Percentiles rank a stretch among this genome's conserved stretches.
phyloP scores from a whole-genome alignment of 345 rosid genomes.

The Populus davidiana region DNA sequence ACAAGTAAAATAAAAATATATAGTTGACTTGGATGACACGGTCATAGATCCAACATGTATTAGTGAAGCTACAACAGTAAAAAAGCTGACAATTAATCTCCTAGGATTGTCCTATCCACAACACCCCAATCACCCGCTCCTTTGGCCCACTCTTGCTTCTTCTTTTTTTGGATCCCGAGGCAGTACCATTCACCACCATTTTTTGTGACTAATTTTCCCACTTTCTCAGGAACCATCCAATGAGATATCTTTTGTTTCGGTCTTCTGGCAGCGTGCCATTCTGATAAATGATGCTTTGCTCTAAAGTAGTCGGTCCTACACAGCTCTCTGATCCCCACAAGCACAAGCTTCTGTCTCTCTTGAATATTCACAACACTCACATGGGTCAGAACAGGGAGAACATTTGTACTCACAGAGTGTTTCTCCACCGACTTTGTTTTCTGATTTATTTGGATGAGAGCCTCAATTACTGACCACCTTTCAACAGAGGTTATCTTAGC shows the following conservation, averaged over 20 bases:
- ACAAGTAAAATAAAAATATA: neutral
- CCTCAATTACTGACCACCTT: conserved; percentile 89
- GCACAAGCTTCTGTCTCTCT: conserved; percentile 36
- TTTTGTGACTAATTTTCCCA: conserved; percentile 29
- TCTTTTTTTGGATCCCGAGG: conserved; percentile 9
- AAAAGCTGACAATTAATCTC: conserved; percentile 56
- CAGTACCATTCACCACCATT: conserved; percentile 21
- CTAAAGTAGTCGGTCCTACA: conserved; percentile 31
- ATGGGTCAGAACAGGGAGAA: conserved; percentile 29
- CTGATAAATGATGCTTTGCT: conserved; percentile 7
- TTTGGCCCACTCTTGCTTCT: conserved; percentile 28
- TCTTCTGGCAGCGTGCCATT: conserved; percentile 31
- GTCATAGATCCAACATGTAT: conserved; percentile 44
- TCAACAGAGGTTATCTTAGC: conserved; percentile 87
- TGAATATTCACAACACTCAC: conserved; percentile 44
- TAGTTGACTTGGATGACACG: conserved; percentile 19
- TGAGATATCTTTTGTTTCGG: conserved; percentile 23
- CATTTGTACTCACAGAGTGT: conserved; percentile 23
- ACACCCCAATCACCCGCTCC: conserved; percentile 43
- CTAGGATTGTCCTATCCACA: conserved; percentile 56
- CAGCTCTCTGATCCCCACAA: conserved; percentile 56
- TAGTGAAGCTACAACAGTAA: conserved; percentile 46
- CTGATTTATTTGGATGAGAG: conserved; percentile 26
- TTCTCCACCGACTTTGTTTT: conserved; percentile 19
- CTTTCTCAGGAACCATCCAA: conserved; percentile 55